Base-by-base conservation (phyloP, 768 basidiomycete genomes). In the Tulasnella sp. region DNA sequence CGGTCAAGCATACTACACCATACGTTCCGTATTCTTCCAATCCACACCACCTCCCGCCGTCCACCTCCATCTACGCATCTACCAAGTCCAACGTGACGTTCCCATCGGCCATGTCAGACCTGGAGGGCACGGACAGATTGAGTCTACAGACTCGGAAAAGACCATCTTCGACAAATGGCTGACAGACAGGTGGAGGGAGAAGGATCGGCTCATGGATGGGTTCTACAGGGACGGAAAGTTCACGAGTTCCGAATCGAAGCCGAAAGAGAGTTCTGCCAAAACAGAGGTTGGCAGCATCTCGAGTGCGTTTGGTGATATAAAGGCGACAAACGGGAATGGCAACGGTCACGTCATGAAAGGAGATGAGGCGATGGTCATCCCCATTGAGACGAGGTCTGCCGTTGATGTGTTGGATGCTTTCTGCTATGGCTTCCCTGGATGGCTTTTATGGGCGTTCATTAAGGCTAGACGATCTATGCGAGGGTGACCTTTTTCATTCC, bases 1-100 rank as follows among this genome's bases (percentile, higher is more conserved):
- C 67, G 92, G 92, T 0, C 93, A 96, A 71, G 78, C 81, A 23
- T 89, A 84, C 70, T 97, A 95, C 70, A 93, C 90, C 43, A 73
- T 98, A 42, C 82, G 86, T 43, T 93, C 92, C 5, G 84, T 96
- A 62, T 96, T 95, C 72, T 77, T 85, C 60, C 77, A 84, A 63
- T 79, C 86, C 2, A 73, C 90, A 3, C 78, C 93, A 2, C 93
- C 95, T 1, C 95, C 94, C 0, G 73, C 76, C 7, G 78, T 99
- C 38, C 88, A 95, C 72, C 78, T 97, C 66, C 95, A 98, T 69
- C 69, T 98, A 43, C 82, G 90, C 49, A 73, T 85, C 64, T 90
- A 88, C 68, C 75, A 86, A 62, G 85, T 90, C 13, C 73, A 76
- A 15, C 69, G 68, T 23, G 79, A 81, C 30, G 75, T 91, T 10